phyloP scores from a whole-genome alignment of 2,329 filamentous ascomycete species.

The Chaetomium sp. region DNA sequence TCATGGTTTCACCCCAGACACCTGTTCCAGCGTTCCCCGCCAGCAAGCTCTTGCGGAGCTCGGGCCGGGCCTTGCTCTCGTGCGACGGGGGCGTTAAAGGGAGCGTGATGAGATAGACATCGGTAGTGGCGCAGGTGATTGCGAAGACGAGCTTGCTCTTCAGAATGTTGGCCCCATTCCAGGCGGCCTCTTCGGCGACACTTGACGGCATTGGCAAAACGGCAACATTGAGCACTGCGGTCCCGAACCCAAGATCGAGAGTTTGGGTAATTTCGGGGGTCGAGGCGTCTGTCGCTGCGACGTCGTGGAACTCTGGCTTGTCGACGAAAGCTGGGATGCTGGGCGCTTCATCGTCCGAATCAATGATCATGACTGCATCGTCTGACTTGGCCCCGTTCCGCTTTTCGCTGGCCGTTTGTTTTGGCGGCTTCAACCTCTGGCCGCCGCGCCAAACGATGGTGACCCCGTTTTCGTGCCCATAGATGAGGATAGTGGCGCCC shows the following conservation, averaged over 20 bases:
- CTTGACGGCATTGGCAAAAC: conserved; percentile 47
- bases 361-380: conserved; percentile 55
- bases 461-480: conserved; percentile 57
- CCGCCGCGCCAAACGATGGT: conserved; percentile 58
- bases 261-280: conserved; percentile 54
- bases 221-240: conserved; percentile 49
- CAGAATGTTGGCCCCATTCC: conserved; percentile 42
- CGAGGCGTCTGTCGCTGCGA: conserved; percentile 38
- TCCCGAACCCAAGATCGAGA: conserved; percentile 54
- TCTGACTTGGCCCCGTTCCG: conserved; percentile 44
- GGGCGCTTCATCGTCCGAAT: conserved; percentile 54
- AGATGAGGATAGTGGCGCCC: conserved; percentile 56
- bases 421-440: conserved; percentile 46
- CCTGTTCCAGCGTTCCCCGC: conserved; percentile 52
- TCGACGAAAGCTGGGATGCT: conserved; percentile 37
- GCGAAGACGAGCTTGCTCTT: conserved; percentile 55
- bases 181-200: conserved; percentile 42
- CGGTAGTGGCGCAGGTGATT: conserved; percentile 51
- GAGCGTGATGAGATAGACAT: conserved; percentile 51
- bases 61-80: conserved; percentile 49
- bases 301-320: conserved; percentile 53
- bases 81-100: conserved; percentile 57
- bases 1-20: conserved; percentile 56
- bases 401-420: conserved; percentile 36
- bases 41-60: conserved; percentile 45